phyloP scores from a whole-genome alignment of 768 basidiomycete genomes.

The Coprinopsis sp. region DNA sequence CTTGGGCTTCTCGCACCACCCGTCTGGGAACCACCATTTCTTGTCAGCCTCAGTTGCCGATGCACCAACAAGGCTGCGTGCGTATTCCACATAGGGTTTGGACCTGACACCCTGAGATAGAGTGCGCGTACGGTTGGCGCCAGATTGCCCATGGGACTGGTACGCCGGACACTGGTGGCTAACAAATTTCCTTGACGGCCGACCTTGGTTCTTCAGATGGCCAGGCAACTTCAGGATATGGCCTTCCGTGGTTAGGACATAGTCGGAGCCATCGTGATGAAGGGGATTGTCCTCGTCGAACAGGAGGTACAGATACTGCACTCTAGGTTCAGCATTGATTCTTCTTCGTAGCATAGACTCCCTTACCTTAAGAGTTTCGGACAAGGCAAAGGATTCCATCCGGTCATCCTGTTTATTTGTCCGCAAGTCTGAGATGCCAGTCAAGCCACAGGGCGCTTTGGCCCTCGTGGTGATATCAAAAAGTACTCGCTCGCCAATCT shows the following conservation, averaged over 20 bases:
- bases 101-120: constrained; percentile 66
- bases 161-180: constrained; percentile 76
- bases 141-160: constrained; percentile 35
- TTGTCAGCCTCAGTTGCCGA: constrained; percentile 46
- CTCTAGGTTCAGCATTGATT: background rate
- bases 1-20: constrained; percentile 72
- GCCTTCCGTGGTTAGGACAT: constrained; percentile 94
- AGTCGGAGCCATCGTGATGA: constrained; percentile 75
- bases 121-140: constrained; percentile 33
- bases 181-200: constrained; percentile 50
- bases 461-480: constrained; percentile 68
- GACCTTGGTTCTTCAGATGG: constrained; percentile 30
- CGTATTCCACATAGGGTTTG: constrained; percentile 77
- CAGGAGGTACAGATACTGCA: constrained; percentile 85
- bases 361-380: constrained; percentile 83
- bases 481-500: constrained; percentile 82
- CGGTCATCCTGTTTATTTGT: constrained; percentile 80
- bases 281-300: constrained; percentile 83
- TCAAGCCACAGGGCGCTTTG: constrained; percentile 82
- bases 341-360: background rate
- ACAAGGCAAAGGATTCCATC: constrained; percentile 96
- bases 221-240: constrained; percentile 72
- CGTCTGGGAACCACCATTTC: constrained; percentile 58
- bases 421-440: constrained; percentile 75
- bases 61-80: constrained; percentile 61